These are phyloP conservation scores for Annona squamosa DNA, from an alignment of 164 flowering plant species.

Conservation along the genomic window DNA sequence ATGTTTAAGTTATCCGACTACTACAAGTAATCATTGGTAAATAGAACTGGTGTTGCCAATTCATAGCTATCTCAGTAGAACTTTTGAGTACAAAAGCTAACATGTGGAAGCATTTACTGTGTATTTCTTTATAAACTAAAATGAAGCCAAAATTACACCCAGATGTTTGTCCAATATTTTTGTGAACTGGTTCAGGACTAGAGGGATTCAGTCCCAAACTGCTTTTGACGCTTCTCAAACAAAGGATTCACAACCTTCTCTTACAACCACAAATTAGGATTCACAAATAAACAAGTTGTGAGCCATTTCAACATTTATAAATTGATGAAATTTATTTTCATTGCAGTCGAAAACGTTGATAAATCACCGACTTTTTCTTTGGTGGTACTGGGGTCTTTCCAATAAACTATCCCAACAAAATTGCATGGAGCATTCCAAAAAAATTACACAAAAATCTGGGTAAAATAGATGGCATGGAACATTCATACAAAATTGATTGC, in stretches of 20 bases:
- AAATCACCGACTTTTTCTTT: too few species aligned
- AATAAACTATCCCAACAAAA: too few species aligned
- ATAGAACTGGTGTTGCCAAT: background rate
- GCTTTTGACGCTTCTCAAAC: constrained; percentile 39
- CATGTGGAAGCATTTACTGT: too few species aligned
- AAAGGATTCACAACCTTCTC: constrained; percentile 39
- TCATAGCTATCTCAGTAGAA: background rate
- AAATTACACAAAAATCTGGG: too few species aligned
- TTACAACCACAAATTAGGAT: constrained; percentile 6
- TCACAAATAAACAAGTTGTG: background rate
- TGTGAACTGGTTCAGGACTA: constrained; percentile 26
- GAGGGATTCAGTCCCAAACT: constrained; percentile 37
- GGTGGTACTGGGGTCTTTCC: too few species aligned
- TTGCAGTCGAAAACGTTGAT: too few species aligned
- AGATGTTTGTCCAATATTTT: constrained; percentile 26
- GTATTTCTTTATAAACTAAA: background rate
- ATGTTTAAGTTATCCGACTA: background rate
- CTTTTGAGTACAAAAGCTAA: background rate
- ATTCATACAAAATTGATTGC: too few species aligned
- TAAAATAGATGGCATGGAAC: too few species aligned
- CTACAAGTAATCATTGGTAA: background rate
- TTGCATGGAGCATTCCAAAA: too few species aligned
- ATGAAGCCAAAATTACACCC: constrained; percentile 7
- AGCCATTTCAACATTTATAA: too few species aligned
- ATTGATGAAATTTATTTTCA: too few species aligned